Base-by-base conservation (phyloP, 2,329 filamentous ascomycete species). In the Alternaria consortialis region DNA sequence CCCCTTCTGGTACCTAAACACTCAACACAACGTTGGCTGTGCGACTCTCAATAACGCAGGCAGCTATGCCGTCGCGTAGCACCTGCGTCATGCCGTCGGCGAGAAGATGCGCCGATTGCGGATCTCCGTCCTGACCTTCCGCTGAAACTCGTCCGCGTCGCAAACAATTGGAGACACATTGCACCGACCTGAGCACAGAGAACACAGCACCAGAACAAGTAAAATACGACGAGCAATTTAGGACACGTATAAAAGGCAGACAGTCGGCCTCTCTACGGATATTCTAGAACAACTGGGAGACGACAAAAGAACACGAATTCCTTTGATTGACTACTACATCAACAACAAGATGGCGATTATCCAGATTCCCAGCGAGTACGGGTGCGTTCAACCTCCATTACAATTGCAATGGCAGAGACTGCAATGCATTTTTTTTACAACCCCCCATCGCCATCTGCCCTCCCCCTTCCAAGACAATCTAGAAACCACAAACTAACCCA, bases 351-450 rank as follows among this genome's bases (percentile, higher is more conserved):
- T 75, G 72, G 68, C 64, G 11, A 63, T 67, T 42, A 56, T 77
- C 42, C 54, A 72, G 37, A 31, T 78, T 52, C 68, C 73, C 8
- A 53, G 57, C 34, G 66, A 73, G 13, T 77, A 77, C 56, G 68
- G 75, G 75, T 77, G 76, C 29, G 74, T 69, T 11, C 32, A 51
- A 29, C 17, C 39, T 42, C 39, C 3, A 42, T 15, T 25, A 20
- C 20, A 13, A 42, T 42, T 11, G 25, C 43, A n/a, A 29, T 32
- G 51, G 31, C 44, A 17, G 15, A 50, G n/a, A 7, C n/a, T 36
- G 25, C 47, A 27, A 50, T 36, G 25, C n/a, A 43, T 34, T 25
- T 31, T 31, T 32, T 32, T n/a, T 17, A 44, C 23, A 23, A 36
- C 12, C 27, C 23, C 42, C 23, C 51, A 20, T 39, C 13, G 20